Percentiles rank a stretch among this genome's conserved stretches.
Conservation (phyloP, 257 asterid species). For the Plantago major region DNA sequence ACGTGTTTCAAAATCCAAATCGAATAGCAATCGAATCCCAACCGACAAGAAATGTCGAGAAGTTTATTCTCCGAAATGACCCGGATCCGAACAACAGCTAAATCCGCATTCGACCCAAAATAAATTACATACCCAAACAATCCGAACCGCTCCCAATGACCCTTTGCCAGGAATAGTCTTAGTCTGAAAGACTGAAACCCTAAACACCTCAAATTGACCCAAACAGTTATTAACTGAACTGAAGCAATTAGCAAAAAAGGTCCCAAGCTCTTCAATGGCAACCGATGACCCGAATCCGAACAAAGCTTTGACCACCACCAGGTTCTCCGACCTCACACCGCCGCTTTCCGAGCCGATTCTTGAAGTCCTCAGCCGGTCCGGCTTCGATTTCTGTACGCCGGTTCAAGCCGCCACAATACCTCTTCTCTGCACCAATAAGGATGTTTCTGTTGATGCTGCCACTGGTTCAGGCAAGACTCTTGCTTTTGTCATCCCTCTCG, state of each 20-base stretch:
- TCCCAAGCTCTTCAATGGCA: constrained; percentile 23
- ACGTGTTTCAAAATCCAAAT: too few species aligned
- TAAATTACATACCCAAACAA: too few species aligned
- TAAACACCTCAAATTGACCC: too few species aligned
- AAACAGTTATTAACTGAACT: too few species aligned
- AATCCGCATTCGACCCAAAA: too few species aligned
- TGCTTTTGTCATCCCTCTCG: constrained; percentile 78
- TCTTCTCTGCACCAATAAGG: constrained; percentile 71
- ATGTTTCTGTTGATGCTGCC: constrained; percentile 92
- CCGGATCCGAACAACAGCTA: too few species aligned
- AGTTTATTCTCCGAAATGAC: too few species aligned
- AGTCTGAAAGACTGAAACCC: too few species aligned
- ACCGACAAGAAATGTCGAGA: too few species aligned
- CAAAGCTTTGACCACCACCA: constrained; percentile 66
- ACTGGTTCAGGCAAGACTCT: constrained; percentile 95
- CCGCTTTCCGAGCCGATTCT: constrained; percentile 68
- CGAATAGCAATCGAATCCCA: too few species aligned
- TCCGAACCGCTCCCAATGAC: too few species aligned
- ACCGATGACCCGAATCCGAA: constrained; percentile 42
- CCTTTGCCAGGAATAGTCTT: too few species aligned
- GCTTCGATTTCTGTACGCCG: constrained; percentile 88
- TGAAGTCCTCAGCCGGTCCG: constrained; percentile 48
- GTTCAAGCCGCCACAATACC: constrained; percentile 95
- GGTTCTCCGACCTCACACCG: constrained; percentile 77
- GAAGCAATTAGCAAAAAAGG: background rate